A percentile compares a stretch with the other conserved stretches of the same genome.
phyloP scores from a whole-genome alignment of 306 rosid genomes.

The Aeschynomene evenia region DNA sequence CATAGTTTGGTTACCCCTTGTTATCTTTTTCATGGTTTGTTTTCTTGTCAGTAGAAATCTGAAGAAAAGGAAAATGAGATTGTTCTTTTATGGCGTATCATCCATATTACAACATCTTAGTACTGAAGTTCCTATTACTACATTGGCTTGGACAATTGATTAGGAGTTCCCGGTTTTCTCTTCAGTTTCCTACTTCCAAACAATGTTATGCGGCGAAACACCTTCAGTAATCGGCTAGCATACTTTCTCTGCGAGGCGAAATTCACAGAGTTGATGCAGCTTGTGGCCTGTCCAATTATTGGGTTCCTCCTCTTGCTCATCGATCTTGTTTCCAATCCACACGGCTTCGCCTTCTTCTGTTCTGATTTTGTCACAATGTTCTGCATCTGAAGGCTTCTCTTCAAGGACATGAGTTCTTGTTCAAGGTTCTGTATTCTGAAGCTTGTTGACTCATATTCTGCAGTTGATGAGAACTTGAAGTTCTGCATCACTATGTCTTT shows the following conservation, averaged over 20 bases:
- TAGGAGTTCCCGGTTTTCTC: slow-evolving; percentile 47
- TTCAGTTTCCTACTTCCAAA: slow-evolving; percentile 61
- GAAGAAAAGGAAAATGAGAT: slow-evolving; percentile 3
- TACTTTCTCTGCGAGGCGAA: slow-evolving; percentile 66
- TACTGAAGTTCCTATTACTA: slow-evolving; percentile 28
- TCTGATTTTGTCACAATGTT: slow-evolving; percentile 50
- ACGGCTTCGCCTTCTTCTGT: slow-evolving; percentile 37
- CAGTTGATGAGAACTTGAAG: slow-evolving; percentile 49
- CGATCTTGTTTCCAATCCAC: slow-evolving; percentile 52
- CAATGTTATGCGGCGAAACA: slow-evolving; percentile 53
- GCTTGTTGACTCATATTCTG: slow-evolving; percentile 82
- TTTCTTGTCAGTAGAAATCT: background rate
- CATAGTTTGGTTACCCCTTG: background rate
- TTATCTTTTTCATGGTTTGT: background rate
- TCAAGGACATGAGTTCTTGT: slow-evolving; percentile 70
- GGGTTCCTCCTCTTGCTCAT: slow-evolving; percentile 54
- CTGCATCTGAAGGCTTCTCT: slow-evolving; percentile 63
- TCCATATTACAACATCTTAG: slow-evolving; percentile 25
- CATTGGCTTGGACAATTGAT: slow-evolving; percentile 41
- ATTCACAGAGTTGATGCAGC: slow-evolving; percentile 73
- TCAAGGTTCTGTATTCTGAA: slow-evolving; percentile 80
- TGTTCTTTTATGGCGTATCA: slow-evolving; percentile 5
- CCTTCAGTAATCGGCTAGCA: slow-evolving; percentile 57
- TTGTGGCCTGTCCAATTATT: slow-evolving; percentile 51
- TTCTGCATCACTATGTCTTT: slow-evolving; percentile 50